These are phyloP conservation scores for Rutstroemia sp. DNA, from an alignment of 2,329 filamentous ascomycete genomes.

Conservation along the genomic window DNA sequence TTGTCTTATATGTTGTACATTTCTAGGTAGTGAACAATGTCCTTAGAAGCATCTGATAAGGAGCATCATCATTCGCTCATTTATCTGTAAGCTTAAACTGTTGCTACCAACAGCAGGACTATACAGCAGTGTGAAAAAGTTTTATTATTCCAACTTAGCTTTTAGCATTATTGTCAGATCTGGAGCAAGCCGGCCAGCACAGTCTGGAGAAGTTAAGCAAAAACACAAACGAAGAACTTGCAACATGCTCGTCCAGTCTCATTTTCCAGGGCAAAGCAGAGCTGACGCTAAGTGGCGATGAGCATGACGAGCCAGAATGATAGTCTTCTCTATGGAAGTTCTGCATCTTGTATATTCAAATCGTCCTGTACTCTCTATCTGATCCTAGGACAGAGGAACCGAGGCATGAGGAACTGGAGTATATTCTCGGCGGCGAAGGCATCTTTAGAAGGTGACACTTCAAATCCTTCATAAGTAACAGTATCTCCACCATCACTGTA, in stretches of 20 bases:
- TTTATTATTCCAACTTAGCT: constrained; percentile 49
- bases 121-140: too few relatives aligned
- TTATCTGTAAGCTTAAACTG: too few relatives aligned
- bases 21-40: too few relatives aligned
- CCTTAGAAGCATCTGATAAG: too few relatives aligned
- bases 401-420: too few relatives aligned
- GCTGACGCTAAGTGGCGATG: constrained; percentile 46
- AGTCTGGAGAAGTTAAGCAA: constrained; percentile 40
- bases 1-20: too few relatives aligned
- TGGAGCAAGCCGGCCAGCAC: constrained; percentile 20
- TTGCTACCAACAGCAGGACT: too few relatives aligned
- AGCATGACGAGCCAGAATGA: constrained; percentile 56
- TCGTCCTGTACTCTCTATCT: constrained; percentile 57
- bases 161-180: constrained; percentile 36
- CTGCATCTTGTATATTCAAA: constrained; percentile 40
- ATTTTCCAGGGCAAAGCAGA: constrained; percentile 35
- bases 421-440: too few relatives aligned
- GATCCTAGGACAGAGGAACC: constrained; percentile 37
- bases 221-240: constrained; percentile 49
- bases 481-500: too few relatives aligned
- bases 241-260: constrained; percentile 42
- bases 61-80: too few relatives aligned
- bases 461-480: too few relatives aligned
- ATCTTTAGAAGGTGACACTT: too few relatives aligned
- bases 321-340: constrained; percentile 53